Base-by-base conservation (phyloP, 768 basidiomycete species). In the Auricularia sp. region DNA sequence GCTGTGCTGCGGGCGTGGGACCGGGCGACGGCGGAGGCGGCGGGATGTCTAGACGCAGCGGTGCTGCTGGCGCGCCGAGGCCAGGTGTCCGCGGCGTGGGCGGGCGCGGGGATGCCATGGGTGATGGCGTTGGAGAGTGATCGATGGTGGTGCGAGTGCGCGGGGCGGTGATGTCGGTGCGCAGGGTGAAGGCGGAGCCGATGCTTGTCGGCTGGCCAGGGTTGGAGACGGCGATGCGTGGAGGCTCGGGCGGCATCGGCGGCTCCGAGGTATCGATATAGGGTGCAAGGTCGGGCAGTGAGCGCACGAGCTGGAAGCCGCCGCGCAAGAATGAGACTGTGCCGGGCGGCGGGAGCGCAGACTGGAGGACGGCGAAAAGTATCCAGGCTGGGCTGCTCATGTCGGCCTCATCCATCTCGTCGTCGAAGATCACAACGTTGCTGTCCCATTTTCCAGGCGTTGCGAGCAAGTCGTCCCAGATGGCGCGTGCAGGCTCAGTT, bases 391-490 rank as follows among this genome's bases (percentile, higher is more conserved):
- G 73, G 68, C 83, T 84, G 64, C 79, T 77, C 68, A 78, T 83
- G 69, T 89, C 85, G 64, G 81, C 82, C 64, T 80, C 77, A 72
- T 89, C 86, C 80, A 92, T 92, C 66, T 86, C 86, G 65, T 91
- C 87, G 69, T 88, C 87, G 70, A 89, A 90, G 14, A 94, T 78
- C 59, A 91, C 79, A 45, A 93, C 80, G 70, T 87, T 81, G 11
- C 90, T 89, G 69, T 92, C 85, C 89, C 90, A 92, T 18, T 6
- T 39, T 18, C 79, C 80, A 16, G 72, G 72, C 47, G 75, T 78
- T 5, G 73, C 71, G 74, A 88, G 79, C 10, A 86, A 73, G 1
- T 78, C 71, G 69, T 90, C 90, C 92, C 92, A 95, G 33, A 78
- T 77, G 10, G 75, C 77, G 73, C 85, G 89, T 36, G 88, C 89